phyloP scores from a whole-genome alignment of 1,284 basidiomycete species.

The Boletus semigastroideus region DNA sequence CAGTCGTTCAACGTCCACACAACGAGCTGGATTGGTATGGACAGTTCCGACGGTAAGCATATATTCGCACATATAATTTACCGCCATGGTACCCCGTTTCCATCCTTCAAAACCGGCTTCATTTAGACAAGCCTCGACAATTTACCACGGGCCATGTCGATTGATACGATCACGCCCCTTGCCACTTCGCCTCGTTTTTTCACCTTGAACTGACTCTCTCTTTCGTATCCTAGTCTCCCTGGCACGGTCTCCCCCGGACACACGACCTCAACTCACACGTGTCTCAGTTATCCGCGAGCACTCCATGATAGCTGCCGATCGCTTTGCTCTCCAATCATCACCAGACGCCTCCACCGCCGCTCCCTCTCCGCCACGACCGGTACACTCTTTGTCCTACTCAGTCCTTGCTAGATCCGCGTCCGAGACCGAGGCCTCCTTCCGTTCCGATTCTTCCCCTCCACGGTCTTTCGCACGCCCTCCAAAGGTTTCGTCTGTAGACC shows the following conservation, averaged over 20 bases:
- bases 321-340: slow-evolving; percentile 7
- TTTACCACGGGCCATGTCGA: slow-evolving; percentile 29
- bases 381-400: slow-evolving; percentile 26
- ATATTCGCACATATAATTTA: slow-evolving; percentile 5
- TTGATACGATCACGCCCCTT: slow-evolving; percentile 14
- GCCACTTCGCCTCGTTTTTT: slow-evolving; percentile 7
- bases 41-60: slow-evolving; percentile 21
- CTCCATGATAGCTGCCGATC: slow-evolving; percentile 25
- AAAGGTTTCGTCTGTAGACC: slow-evolving; percentile 51
- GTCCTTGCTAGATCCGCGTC: slow-evolving; percentile 37
- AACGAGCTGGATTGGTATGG: slow-evolving; percentile 27
- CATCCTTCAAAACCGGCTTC: slow-evolving; percentile 12
- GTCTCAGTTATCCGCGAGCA: no score
- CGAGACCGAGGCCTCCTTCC: slow-evolving; percentile 39
- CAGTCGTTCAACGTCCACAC: slow-evolving; percentile 14
- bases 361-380: slow-evolving; percentile 17
- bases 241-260: slow-evolving; percentile 33
- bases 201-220: slow-evolving; percentile 17
- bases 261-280: slow-evolving; percentile 23
- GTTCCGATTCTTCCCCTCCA: slow-evolving; percentile 38
- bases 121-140: slow-evolving; percentile 13
- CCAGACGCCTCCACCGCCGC: slow-evolving; percentile 4
- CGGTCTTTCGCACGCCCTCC: slow-evolving; percentile 46
- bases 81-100: slow-evolving; percentile 23
- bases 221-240: slow-evolving; percentile 28